A percentile compares a stretch with the other conserved stretches of the same genome.
Evolutionary conservation across 2,329 filamentous ascomycete genomes (phyloP).

Genomic region (Sporothrix curviconia): DNA sequence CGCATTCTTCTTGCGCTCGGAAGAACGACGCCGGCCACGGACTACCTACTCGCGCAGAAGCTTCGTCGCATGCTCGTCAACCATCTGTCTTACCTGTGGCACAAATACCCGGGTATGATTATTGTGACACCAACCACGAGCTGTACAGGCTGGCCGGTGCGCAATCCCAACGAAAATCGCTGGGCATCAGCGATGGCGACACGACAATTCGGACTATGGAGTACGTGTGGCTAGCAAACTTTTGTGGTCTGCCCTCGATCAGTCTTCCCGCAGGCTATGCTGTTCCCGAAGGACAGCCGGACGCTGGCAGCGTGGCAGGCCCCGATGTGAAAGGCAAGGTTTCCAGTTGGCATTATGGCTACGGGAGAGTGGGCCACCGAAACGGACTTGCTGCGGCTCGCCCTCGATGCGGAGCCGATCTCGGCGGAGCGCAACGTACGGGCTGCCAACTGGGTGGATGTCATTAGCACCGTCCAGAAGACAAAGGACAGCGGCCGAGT

Average conservation of each 20-base stretch:
- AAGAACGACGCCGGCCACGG: slow-evolving; percentile 54
- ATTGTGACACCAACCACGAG: slow-evolving; percentile 63
- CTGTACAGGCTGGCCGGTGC: slow-evolving; percentile 41
- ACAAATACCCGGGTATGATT: slow-evolving; percentile 58
- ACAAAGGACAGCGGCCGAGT: not conserved
- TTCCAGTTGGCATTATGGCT: slow-evolving; percentile 49
- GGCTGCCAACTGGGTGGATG: slow-evolving; percentile 40
- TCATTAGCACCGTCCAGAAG: slow-evolving; percentile 26
- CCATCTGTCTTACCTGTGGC: slow-evolving; percentile 62
- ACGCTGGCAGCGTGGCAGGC: slow-evolving; percentile 28
- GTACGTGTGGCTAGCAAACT: slow-evolving; percentile 47
- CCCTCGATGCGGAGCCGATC: slow-evolving; percentile 38
- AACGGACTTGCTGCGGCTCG: slow-evolving; percentile 42
- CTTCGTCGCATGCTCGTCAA: slow-evolving; percentile 63
- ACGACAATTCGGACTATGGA: slow-evolving; percentile 41
- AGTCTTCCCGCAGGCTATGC: slow-evolving; percentile 41
- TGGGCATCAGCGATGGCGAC: slow-evolving; percentile 42
- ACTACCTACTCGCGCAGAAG: slow-evolving; percentile 64
- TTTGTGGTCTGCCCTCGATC: slow-evolving; percentile 42
- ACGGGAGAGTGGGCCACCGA: slow-evolving; percentile 50
- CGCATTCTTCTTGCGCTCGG: slow-evolving; percentile 61
- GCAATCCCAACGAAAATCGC: slow-evolving; percentile 28
- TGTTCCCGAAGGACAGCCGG: slow-evolving; percentile 28
- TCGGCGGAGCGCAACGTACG: slow-evolving; percentile 29
- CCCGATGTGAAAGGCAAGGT: slow-evolving; percentile 34